These are phyloP conservation scores for Paraconiothyrium sp. DNA, from an alignment of 2,329 filamentous ascomycete species.

Conservation along the genomic window DNA sequence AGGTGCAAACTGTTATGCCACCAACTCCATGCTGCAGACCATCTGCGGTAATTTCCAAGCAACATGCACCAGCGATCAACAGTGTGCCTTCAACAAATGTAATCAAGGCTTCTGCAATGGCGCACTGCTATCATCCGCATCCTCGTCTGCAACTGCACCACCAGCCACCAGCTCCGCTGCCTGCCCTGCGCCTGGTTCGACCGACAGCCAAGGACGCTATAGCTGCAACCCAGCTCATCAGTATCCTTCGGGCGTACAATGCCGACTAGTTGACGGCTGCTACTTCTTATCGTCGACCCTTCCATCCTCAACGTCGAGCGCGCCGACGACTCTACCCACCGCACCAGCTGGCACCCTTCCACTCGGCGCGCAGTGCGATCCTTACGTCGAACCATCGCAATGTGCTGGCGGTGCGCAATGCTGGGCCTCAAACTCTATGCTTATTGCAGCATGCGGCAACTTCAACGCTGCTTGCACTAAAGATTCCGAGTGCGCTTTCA, in stretches of 20 bases:
- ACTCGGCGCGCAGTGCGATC: conserved; percentile 30
- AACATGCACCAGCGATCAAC: conserved; percentile 26
- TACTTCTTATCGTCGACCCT: conserved; percentile 4
- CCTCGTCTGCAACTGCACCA: conserved; percentile 19
- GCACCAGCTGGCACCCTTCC: conserved; percentile 26
- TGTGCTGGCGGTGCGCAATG: conserved; percentile 25
- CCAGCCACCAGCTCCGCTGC: conserved; percentile 16
- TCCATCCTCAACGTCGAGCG: not conserved
- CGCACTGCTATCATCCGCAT: not conserved
- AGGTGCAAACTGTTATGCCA: conserved; percentile 29
- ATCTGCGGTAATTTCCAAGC: conserved; percentile 34
- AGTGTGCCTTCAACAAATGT: conserved; percentile 33
- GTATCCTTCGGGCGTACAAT: conserved; percentile 4
- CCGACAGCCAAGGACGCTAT: conserved; percentile 8
- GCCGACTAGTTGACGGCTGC: conserved; percentile 6
- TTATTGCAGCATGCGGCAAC: conserved; percentile 28
- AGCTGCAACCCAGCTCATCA: conserved; percentile 14
- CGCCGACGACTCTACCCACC: conserved; percentile 24
- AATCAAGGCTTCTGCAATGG: conserved; percentile 32
- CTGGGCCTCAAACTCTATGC: conserved; percentile 26
- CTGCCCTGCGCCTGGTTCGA: conserved; percentile 10
- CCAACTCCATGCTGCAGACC: conserved; percentile 24
- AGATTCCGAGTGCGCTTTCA: conserved; percentile 29
- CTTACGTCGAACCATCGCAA: conserved; percentile 19
- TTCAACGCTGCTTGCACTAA: conserved; percentile 28